phyloP scores from a whole-genome alignment of 768 basidiomycete species.

The Lyophyllum atratum region DNA sequence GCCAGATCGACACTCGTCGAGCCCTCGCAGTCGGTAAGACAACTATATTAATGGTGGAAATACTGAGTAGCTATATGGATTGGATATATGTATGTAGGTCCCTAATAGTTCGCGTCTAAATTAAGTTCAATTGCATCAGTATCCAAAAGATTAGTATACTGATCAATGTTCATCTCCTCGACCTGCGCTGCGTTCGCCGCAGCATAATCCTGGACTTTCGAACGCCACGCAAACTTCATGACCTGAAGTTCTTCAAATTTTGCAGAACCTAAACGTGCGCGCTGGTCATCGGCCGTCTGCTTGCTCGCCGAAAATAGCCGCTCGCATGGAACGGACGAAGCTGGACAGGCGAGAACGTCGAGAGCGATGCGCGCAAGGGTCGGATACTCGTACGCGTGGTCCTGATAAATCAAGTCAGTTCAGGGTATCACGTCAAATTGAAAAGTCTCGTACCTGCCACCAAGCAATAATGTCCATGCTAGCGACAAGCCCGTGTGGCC shows the following conservation, averaged over 20 bases:
- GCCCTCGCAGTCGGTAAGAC: no score
- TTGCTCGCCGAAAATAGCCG: constrained; percentile 15
- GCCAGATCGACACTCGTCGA: no score
- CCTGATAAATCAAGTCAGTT: background rate
- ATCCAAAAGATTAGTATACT: background rate
- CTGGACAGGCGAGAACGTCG: constrained; percentile 18
- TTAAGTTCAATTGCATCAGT: background rate
- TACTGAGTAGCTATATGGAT: no score
- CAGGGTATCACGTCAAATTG: background rate
- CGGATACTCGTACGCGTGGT: constrained; percentile 10
- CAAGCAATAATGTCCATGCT: constrained; percentile 15
- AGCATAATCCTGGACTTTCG: background rate
- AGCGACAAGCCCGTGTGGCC: constrained; percentile 7
- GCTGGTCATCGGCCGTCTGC: constrained; percentile 2
- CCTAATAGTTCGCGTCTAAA: background rate
- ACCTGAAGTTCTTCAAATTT: constrained; percentile 12
- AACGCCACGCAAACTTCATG: constrained; percentile 10
- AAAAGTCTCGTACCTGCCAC: constrained; percentile 15
- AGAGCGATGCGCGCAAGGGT: constrained; percentile 17
- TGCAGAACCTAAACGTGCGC: background rate
- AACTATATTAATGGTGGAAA: no score
- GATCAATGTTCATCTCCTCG: background rate
- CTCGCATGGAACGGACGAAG: constrained; percentile 22
- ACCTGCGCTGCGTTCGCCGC: background rate
- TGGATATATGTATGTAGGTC: no score